Percentiles rank a stretch among this genome's conserved stretches.
These are phyloP conservation scores for Juncus inflexus DNA, from an alignment of 176 grass and related monocot species.

Conservation along the genomic window DNA sequence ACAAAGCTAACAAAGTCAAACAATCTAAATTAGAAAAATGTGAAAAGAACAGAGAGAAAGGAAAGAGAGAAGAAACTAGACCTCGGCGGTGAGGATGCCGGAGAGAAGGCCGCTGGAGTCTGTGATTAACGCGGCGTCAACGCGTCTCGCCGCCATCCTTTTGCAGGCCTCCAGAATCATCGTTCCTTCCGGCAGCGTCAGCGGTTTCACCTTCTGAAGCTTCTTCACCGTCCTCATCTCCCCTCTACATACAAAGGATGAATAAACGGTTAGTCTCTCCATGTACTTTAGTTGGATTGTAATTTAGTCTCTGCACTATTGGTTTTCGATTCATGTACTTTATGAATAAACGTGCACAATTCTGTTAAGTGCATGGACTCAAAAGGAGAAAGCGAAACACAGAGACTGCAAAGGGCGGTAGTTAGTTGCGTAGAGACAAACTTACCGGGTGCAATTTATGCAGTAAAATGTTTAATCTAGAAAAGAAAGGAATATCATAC, in stretches of 20 bases:
- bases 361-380: neutral
- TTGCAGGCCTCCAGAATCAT: conserved; percentile 54
- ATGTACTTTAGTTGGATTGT: neutral
- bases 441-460: too few relatives aligned
- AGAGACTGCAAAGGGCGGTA: too few relatives aligned
- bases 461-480: too few relatives aligned
- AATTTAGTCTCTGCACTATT: neutral
- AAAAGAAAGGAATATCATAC: too few relatives aligned
- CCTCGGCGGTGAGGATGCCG: conserved; percentile 69
- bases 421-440: too few relatives aligned
- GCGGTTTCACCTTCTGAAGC: conserved; percentile 50
- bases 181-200: conserved; percentile 66
- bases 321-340: neutral
- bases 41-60: neutral
- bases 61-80: conserved; percentile 5
- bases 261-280: neutral
- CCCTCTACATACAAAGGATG: conserved; percentile 23
- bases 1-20: too few relatives aligned
- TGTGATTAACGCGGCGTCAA: conserved; percentile 70
- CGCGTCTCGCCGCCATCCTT: conserved; percentile 56
- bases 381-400: too few relatives aligned
- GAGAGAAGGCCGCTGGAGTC: conserved; percentile 62
- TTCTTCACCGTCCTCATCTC: conserved; percentile 75
- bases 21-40: neutral
- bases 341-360: neutral